Conservation (phyloP, 257 asterid species). For the Prunella vulgaris region DNA sequence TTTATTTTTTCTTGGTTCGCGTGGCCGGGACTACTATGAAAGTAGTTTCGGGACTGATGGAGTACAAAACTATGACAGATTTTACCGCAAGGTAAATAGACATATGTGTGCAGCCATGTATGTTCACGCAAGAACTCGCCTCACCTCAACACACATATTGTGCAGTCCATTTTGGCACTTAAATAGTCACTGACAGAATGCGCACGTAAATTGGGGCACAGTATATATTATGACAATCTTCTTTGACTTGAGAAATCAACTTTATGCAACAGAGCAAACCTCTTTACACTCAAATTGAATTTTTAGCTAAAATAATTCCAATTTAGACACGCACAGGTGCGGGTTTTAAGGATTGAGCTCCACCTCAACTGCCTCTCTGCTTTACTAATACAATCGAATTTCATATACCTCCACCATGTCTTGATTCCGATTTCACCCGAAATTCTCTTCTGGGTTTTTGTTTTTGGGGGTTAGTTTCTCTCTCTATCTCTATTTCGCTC, state of each 20-base stretch:
- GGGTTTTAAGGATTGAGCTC: slow-evolving; percentile 51
- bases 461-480: slow-evolving; percentile 39
- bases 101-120: too few species aligned
- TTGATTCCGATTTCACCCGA: slow-evolving; percentile 23
- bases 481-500: slow-evolving; percentile 8
- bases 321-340: slow-evolving; percentile 32
- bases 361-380: slow-evolving; percentile 30
- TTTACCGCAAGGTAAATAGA: too few species aligned
- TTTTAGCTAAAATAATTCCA: slow-evolving; percentile 22
- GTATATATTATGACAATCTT: background rate
- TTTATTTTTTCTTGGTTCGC: too few species aligned
- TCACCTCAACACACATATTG: too few species aligned
- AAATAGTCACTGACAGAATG: background rate
- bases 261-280: background rate
- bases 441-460: slow-evolving; percentile 20
- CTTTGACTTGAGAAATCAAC: background rate
- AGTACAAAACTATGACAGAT: too few species aligned
- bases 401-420: slow-evolving; percentile 30
- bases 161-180: background rate
- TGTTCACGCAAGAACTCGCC: too few species aligned
- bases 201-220: background rate
- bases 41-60: too few species aligned
- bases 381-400: slow-evolving; percentile 24
- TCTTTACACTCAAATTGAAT: background rate
- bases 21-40: too few species aligned